Percentiles rank a stretch among this genome's conserved stretches.
phyloP scores from a whole-genome alignment of 2,329 filamentous ascomycete genomes.

The Boeremia exigua region DNA sequence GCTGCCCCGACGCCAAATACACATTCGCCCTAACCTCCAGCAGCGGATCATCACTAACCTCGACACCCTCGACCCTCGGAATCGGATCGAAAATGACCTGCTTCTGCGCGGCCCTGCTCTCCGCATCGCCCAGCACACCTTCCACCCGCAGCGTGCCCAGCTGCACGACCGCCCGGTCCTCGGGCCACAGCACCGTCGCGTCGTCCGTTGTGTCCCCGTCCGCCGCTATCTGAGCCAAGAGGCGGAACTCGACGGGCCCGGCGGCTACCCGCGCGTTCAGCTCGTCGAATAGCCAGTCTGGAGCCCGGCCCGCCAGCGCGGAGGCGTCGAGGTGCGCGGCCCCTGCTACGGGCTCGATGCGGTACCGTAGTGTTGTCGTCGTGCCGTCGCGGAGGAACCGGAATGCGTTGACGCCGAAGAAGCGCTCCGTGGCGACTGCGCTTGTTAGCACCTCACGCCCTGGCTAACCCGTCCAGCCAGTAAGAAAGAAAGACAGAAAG shows the following conservation, averaged over 20 bases:
- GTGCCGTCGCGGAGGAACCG: constrained; percentile 53
- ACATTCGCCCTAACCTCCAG: constrained; percentile 62
- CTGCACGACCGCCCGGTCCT: constrained; percentile 57
- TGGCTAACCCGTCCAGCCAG: background rate
- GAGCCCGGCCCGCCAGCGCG: constrained; percentile 46
- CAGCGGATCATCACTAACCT: constrained; percentile 61
- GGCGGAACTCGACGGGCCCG: constrained; percentile 53
- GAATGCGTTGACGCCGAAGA: constrained; percentile 59
- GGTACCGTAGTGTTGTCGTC: constrained; percentile 57
- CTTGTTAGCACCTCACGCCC: background rate
- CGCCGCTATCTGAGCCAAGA: constrained; percentile 59
- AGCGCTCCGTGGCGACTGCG: constrained; percentile 54
- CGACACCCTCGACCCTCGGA: constrained; percentile 61
- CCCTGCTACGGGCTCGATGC: constrained; percentile 56
- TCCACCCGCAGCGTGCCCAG: constrained; percentile 58
- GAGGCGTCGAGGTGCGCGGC: constrained; percentile 49
- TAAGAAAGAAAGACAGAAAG: background rate
- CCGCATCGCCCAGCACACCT: constrained; percentile 47
- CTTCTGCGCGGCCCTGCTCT: constrained; percentile 56
- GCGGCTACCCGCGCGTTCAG: constrained; percentile 47
- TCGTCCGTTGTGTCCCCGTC: constrained; percentile 57
- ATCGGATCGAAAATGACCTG: constrained; percentile 65
- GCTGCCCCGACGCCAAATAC: constrained; percentile 62
- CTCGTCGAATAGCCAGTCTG: constrained; percentile 59
- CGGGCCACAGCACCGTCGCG: constrained; percentile 61